A percentile compares a stretch with the other conserved stretches of the same genome.
These are phyloP conservation scores for Trichoderma polysporum DNA, from an alignment of 2,329 filamentous ascomycete genomes.

Conservation along the genomic window DNA sequence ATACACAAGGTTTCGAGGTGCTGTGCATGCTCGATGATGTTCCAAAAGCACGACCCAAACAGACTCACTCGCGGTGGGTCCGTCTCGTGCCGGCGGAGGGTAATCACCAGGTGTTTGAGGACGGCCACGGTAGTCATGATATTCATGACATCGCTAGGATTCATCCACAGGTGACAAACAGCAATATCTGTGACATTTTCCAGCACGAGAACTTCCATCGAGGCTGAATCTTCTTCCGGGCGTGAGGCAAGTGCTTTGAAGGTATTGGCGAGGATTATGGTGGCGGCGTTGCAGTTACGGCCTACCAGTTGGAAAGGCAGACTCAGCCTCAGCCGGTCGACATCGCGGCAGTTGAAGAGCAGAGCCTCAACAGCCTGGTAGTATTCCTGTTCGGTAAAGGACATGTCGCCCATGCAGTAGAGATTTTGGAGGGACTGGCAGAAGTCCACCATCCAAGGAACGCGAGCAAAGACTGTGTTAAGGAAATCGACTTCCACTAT, in stretches of 20 bases:
- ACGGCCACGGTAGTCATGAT: constrained; percentile 43
- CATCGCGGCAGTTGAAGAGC: constrained; percentile 45
- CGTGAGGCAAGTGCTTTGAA: constrained; percentile 49
- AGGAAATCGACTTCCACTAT: constrained; percentile 51
- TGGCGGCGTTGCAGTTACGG: constrained; percentile 46
- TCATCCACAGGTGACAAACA: constrained; percentile 49
- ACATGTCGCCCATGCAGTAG: constrained; percentile 49
- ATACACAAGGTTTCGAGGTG: constrained; percentile 49
- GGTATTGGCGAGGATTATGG: constrained; percentile 53
- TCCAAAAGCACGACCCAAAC: constrained; percentile 50
- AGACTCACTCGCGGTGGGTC: constrained; percentile 35
- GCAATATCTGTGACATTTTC: constrained; percentile 52
- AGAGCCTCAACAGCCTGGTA: constrained; percentile 41
- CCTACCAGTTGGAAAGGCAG: constrained; percentile 53
- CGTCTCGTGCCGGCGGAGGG: constrained; percentile 46
- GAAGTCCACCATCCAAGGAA: constrained; percentile 48
- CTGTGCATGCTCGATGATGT: constrained; percentile 46
- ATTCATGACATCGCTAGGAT: constrained; percentile 51
- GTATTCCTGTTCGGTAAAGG: constrained; percentile 53
- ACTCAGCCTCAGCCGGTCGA: constrained; percentile 49
- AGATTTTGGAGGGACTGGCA: constrained; percentile 43
- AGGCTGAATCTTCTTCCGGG: constrained; percentile 43
- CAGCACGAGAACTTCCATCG: constrained; percentile 47
- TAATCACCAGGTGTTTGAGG: constrained; percentile 48
- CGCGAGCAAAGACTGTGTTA: constrained; percentile 44